These are phyloP conservation scores for Trichoderma breve DNA, from an alignment of 2,329 filamentous ascomycete genomes.

Conservation along the genomic window DNA sequence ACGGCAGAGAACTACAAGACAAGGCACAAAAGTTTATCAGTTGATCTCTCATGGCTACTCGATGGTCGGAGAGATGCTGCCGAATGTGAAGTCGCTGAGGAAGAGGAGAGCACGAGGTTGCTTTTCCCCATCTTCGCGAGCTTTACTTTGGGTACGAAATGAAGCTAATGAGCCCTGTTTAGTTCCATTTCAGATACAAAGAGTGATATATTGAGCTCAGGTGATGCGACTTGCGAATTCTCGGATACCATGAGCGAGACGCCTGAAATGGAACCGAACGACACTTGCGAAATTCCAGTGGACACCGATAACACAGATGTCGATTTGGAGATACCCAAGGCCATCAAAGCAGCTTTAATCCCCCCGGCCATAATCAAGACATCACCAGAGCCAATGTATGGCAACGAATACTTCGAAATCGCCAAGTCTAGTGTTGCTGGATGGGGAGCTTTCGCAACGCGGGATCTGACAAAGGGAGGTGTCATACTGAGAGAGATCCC, in stretches of 20 bases:
- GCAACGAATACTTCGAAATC: slow-evolving; percentile 43
- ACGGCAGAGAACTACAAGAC: not conserved
- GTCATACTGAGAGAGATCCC: slow-evolving; percentile 46
- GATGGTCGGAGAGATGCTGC: not conserved
- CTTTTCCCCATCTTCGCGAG: not conserved
- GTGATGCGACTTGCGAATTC: not conserved
- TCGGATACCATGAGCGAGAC: not conserved
- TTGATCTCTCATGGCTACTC: not conserved
- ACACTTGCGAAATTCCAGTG: not conserved
- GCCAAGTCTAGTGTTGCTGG: slow-evolving; percentile 42
- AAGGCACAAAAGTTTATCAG: not conserved
- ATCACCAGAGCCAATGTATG: slow-evolving; percentile 26
- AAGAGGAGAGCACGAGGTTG: not conserved
- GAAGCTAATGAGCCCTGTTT: not conserved
- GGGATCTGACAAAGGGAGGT: slow-evolving; percentile 38
- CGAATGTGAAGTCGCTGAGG: not conserved
- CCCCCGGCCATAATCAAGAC: slow-evolving; percentile 1
- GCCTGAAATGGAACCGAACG: not conserved
- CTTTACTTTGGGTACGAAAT: not conserved
- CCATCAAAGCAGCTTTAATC: not conserved
- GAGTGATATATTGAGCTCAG: not conserved
- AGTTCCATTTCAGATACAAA: not conserved
- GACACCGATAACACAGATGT: not conserved
- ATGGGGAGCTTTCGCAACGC: slow-evolving; percentile 46
- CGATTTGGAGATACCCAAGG: not conserved